phyloP scores from a whole-genome alignment of 768 basidiomycete genomes.

The Tricholoma hemisulphureum region DNA sequence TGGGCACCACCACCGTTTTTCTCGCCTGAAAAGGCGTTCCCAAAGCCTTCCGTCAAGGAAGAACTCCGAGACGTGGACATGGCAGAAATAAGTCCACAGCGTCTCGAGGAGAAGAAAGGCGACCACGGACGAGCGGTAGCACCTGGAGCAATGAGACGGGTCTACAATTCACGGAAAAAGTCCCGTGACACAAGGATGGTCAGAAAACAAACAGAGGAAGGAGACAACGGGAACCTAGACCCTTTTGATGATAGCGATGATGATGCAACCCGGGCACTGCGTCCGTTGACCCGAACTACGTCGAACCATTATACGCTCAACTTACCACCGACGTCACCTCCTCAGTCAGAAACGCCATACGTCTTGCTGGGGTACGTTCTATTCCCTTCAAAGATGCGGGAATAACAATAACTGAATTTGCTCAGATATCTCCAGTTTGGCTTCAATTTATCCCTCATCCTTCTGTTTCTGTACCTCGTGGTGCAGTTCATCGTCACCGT shows the following conservation, averaged over 20 bases:
- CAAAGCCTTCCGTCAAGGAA: slow-evolving; percentile 33
- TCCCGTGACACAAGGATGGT: slow-evolving; percentile 30
- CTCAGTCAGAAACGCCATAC: slow-evolving; percentile 71
- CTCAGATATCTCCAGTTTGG: slow-evolving; percentile 88
- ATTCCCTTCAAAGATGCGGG: background rate
- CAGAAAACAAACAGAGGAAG: slow-evolving; percentile 28
- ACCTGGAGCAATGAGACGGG: slow-evolving; percentile 61
- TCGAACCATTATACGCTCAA: slow-evolving; percentile 85
- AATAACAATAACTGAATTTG: slow-evolving; percentile 14
- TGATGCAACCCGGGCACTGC: slow-evolving; percentile 34
- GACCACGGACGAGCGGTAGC: slow-evolving; percentile 53
- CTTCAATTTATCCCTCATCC: slow-evolving; percentile 84
- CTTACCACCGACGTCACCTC: slow-evolving; percentile 58
- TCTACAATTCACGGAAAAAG: slow-evolving; percentile 61
- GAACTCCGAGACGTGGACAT: slow-evolving; percentile 74
- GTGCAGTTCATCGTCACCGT: slow-evolving; percentile 88
- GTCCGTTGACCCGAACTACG: slow-evolving; percentile 44
- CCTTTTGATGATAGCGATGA: slow-evolving; percentile 46
- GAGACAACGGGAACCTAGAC: slow-evolving; percentile 40
- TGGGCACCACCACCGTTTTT: slow-evolving; percentile 68
- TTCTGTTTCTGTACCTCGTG: slow-evolving; percentile 81
- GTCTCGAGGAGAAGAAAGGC: slow-evolving; percentile 37
- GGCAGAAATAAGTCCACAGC: slow-evolving; percentile 66
- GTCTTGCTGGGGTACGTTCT: slow-evolving; percentile 76
- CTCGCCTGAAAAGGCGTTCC: slow-evolving; percentile 60